phyloP scores from a whole-genome alignment of 2,329 filamentous ascomycete species.

The Penicillium sp. region DNA sequence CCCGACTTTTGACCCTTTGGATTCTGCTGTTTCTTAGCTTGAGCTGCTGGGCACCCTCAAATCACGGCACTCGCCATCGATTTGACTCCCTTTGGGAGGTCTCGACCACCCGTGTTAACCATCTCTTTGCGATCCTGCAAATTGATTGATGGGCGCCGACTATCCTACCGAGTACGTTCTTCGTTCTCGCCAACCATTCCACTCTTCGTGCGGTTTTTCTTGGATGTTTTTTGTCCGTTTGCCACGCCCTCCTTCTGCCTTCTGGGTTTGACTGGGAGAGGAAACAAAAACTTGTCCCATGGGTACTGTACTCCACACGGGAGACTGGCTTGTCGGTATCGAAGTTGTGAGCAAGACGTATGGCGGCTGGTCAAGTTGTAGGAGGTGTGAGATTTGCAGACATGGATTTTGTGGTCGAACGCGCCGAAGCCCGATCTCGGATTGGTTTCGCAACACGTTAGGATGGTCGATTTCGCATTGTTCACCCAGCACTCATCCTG shows the following conservation, averaged over 20 bases:
- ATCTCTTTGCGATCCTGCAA: constrained; percentile 51
- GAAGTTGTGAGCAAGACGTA: constrained; percentile 12
- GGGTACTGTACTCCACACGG: constrained; percentile 73
- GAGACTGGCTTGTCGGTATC: constrained; percentile 47
- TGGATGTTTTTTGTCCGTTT: constrained; percentile 90
- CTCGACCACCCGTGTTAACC: constrained; percentile 63
- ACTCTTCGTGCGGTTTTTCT: constrained; percentile 69
- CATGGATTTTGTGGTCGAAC: constrained; percentile 10
- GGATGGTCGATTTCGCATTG: constrained; percentile 12
- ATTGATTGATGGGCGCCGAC: constrained; percentile 55
- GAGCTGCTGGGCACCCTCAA: constrained; percentile 49
- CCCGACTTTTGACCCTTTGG: constrained; percentile 39
- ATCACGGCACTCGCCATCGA: constrained; percentile 50
- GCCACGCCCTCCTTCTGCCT: constrained; percentile 55
- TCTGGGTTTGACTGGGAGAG: constrained; percentile 51
- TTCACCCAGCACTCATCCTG: constrained; percentile 11
- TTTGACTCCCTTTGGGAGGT: constrained; percentile 43
- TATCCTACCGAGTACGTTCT: constrained; percentile 24
- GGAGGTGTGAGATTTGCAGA: constrained; percentile 20
- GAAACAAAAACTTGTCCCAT: constrained; percentile 93
- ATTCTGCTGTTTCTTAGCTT: constrained; percentile 12
- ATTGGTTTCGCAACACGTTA: constrained; percentile 6
- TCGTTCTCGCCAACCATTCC: constrained; percentile 30
- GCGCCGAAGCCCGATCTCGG: constrained; percentile 6
- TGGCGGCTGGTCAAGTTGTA: constrained; percentile 21